These are phyloP conservation scores for Aureobasidium sp. DNA, from an alignment of 2,329 filamentous ascomycete genomes.

Conservation along the genomic window DNA sequence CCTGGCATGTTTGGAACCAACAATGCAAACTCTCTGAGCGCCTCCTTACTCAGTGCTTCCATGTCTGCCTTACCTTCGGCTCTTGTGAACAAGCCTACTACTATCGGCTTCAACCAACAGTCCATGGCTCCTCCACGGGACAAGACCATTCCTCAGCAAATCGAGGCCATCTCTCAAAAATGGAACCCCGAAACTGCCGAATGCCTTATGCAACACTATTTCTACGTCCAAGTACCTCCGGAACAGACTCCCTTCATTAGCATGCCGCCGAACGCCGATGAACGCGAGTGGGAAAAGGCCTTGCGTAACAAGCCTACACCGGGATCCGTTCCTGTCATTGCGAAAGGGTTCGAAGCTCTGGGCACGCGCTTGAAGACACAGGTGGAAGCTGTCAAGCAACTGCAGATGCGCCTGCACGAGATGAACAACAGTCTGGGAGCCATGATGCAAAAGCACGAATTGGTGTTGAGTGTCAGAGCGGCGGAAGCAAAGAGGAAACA, in stretches of 20 bases:
- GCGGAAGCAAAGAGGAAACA: conserved; percentile 67
- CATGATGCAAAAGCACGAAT: conserved; percentile 69
- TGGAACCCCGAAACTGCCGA: conserved; percentile 64
- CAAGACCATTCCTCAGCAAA: conserved; percentile 69
- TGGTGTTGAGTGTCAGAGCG: conserved; percentile 66
- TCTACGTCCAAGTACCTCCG: conserved; percentile 78
- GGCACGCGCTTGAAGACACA: conserved; percentile 67
- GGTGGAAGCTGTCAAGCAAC: conserved; percentile 59
- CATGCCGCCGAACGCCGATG: conserved; percentile 62
- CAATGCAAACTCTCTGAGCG: conserved; percentile 20
- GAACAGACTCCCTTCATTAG: conserved; percentile 69
- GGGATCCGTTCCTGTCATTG: conserved; percentile 70
- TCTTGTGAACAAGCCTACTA: conserved; percentile 18
- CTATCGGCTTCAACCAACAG: conserved; percentile 14
- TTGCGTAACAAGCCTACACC: conserved; percentile 70
- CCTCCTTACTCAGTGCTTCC: conserved; percentile 18
- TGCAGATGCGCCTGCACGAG: conserved; percentile 67
- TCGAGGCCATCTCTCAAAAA: conserved; percentile 61
- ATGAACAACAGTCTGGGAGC: conserved; percentile 68
- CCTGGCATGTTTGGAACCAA: conserved; percentile 25
- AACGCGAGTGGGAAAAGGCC: conserved; percentile 76
- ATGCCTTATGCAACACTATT: conserved; percentile 74
- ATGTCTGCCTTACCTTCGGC: conserved; percentile 16
- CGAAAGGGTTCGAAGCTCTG: conserved; percentile 65
- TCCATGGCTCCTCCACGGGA: conserved; percentile 38